Evolutionary conservation across 2,329 filamentous ascomycete species (phyloP), one percentile per base, ranked within the genome.

Genomic region (Xylaria sp.): DNA sequence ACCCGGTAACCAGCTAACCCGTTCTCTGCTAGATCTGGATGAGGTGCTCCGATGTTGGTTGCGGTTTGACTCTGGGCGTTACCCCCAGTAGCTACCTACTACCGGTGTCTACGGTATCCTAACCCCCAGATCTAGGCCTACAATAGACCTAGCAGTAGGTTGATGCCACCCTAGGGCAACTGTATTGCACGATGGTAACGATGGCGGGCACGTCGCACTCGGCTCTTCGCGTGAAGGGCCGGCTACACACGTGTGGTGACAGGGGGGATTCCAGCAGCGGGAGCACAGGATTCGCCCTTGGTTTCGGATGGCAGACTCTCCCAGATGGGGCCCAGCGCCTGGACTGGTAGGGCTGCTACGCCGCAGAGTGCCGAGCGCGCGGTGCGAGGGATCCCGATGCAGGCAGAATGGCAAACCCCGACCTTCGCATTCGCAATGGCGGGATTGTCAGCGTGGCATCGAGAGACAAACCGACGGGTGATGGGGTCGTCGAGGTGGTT

Each of bases 321-420:
- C 8, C 34, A 37, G 34, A 37, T 37, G 34, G 34, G 10, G 10
- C 34, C 34, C 34, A 23, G 20, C 9, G 46, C 48, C 52, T 56
- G 50, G 63, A 65, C 31, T 8, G 55, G 55, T 48, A 65, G 55
- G 63, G 63, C 63, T 65, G 48, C 52, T 58, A 59, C 57, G 58
- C 52, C 54, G 28, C 50, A 18, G 28, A 54, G 34, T 54, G 55
- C 63, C 63, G 63, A 65, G 48, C 23, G 66, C 23, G 66, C 37
- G 34, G 57, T 23, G 66, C 51, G 41, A 46, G 25, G 41, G 41
- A 46, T 20, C 46, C 63, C 59, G 63, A 60, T 44, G 63, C 34
- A 46, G 60, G 25, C 8, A 25, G 46, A 44, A 46, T 63, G 46
- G 55, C 12, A 50, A 61, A 41, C 54, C 39, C 63, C 46, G 54